Conservation (phyloP, 176 grass and related monocot species). For the Secale cereale region DNA sequence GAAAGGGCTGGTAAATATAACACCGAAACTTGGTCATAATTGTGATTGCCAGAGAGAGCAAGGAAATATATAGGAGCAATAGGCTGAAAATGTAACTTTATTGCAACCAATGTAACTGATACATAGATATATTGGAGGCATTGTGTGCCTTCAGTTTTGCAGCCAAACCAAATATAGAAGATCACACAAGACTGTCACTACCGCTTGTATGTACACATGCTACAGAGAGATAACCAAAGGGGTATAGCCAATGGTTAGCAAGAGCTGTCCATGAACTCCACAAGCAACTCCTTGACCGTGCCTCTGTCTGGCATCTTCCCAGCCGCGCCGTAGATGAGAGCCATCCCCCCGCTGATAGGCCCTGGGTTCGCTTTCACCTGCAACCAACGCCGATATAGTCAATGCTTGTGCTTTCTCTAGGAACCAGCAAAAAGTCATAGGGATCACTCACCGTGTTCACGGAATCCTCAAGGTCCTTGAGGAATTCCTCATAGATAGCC, state of each 20-base stretch:
- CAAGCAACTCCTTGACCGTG: constrained; percentile 76
- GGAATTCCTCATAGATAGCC: constrained; percentile 45
- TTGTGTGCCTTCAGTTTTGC: background rate
- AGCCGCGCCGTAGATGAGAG: constrained; percentile 83
- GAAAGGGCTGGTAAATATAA: background rate
- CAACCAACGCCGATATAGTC: background rate
- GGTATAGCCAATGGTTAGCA: constrained; percentile 43
- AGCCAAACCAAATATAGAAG: background rate
- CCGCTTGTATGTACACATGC: background rate
- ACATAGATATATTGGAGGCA: background rate
- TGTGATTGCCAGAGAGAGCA: background rate
- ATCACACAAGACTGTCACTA: background rate
- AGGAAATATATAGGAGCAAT: background rate
- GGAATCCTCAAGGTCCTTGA: constrained; percentile 71
- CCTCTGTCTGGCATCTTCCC: constrained; percentile 99
- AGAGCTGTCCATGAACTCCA: constrained; percentile 94
- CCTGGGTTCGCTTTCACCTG: constrained; percentile 94
- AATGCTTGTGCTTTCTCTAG: background rate
- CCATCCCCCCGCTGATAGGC: constrained; percentile 69
- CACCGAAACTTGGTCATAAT: background rate
- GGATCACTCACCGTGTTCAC: constrained; percentile 59
- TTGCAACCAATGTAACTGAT: constrained; percentile 12
- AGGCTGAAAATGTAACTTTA: constrained; percentile 19
- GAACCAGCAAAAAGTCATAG: background rate
- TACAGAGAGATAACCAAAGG: background rate